Conservation (phyloP, 768 basidiomycete genomes). For the Termitomyces titanicus region DNA sequence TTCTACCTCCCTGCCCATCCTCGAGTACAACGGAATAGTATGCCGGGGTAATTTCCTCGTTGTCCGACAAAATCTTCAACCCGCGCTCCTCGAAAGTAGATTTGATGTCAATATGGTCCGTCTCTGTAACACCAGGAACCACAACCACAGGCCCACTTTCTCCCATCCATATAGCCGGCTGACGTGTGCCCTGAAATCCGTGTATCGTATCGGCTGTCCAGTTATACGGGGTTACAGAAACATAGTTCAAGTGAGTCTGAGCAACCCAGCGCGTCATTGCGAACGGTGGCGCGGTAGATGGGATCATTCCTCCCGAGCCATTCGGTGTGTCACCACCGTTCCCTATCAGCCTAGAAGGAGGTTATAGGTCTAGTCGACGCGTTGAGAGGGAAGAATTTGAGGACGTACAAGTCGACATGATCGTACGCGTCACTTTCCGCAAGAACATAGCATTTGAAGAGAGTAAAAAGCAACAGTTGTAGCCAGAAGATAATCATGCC, state of each 20-base stretch:
- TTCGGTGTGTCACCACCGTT: constrained; percentile 71
- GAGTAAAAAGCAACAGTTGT: neutral
- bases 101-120: constrained; percentile 32
- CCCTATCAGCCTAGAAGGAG: constrained; percentile 50
- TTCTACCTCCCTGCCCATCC: constrained; percentile 45
- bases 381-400: neutral
- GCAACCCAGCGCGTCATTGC: constrained; percentile 87
- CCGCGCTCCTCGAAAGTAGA: constrained; percentile 58
- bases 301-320: constrained; percentile 75
- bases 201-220: constrained; percentile 52
- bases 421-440: constrained; percentile 21
- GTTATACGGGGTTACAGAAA: constrained; percentile 71
- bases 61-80: constrained; percentile 44
- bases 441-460: neutral
- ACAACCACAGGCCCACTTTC: constrained; percentile 65
- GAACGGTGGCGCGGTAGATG: constrained; percentile 72
- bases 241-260: constrained; percentile 73
- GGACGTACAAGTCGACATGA: constrained; percentile 27
- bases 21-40: constrained; percentile 59
- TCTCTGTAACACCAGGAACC: constrained; percentile 45
- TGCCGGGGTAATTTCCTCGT: constrained; percentile 50
- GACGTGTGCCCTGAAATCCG: constrained; percentile 78
- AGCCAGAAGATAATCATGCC: neutral
- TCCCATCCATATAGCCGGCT: constrained; percentile 90
- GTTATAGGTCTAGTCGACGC: too few relatives aligned